These are phyloP conservation scores for Wallacemonas sp. DNA, from an alignment of 208 protist genomes.

Conservation along the genomic window DNA sequence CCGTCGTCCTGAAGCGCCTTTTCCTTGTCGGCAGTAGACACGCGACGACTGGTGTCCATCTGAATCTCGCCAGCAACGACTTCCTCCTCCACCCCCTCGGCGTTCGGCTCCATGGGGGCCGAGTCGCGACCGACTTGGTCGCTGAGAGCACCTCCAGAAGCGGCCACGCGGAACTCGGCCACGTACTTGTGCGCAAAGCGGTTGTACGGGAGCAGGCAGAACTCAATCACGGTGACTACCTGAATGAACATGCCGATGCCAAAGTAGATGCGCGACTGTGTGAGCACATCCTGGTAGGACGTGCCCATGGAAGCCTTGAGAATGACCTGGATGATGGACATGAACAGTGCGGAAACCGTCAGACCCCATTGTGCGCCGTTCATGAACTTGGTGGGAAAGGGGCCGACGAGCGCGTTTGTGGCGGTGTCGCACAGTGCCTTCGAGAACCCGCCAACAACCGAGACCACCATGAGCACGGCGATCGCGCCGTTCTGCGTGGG, in stretches of 20 bases:
- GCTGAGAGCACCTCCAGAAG: background rate
- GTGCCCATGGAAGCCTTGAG: conserved; percentile 67
- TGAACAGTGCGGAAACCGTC: conserved; percentile 49
- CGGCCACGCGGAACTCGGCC: conserved; percentile 53
- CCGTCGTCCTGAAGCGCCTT: conserved; percentile 7
- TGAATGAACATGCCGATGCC: conserved; percentile 60
- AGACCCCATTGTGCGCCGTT: conserved; percentile 70
- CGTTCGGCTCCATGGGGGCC: conserved; percentile 12
- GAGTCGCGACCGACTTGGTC: background rate
- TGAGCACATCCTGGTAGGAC: conserved; percentile 44
- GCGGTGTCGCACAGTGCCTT: conserved; percentile 82
- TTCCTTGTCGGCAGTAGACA: conserved; percentile 11
- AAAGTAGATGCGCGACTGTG: conserved; percentile 76
- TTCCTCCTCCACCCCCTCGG: background rate
- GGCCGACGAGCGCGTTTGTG: conserved; percentile 73
- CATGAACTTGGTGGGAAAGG: conserved; percentile 83
- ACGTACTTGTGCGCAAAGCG: conserved; percentile 69
- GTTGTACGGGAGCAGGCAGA: conserved; percentile 51
- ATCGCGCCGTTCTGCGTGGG: conserved; percentile 55
- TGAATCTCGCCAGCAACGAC: background rate
- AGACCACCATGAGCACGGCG: conserved; percentile 58
- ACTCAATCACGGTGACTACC: conserved; percentile 34
- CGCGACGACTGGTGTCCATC: background rate
- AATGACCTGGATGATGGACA: conserved; percentile 69
- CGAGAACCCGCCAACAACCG: conserved; percentile 49